Conservation (phyloP, 1,284 basidiomycete species). For the Microbotryum intermedium region DNA sequence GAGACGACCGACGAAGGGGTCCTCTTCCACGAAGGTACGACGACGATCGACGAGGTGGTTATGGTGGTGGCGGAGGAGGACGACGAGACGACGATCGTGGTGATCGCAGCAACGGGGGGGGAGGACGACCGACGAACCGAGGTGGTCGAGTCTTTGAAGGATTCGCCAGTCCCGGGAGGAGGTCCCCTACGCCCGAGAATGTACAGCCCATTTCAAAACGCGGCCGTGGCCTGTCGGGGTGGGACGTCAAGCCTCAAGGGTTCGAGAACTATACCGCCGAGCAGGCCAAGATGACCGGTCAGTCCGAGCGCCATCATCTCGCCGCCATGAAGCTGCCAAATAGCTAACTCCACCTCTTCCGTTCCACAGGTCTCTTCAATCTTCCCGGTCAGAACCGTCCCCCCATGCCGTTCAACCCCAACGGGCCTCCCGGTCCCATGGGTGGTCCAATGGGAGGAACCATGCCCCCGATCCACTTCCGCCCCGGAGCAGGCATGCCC, state of each 20-base stretch:
- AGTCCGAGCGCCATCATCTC: slow-evolving; percentile 28
- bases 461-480: slow-evolving; percentile 33
- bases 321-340: background rate
- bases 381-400: slow-evolving; percentile 83
- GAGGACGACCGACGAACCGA: slow-evolving; percentile 41
- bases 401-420: slow-evolving; percentile 63
- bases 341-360: background rate
- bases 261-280: slow-evolving; percentile 90
- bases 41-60: slow-evolving; percentile 35
- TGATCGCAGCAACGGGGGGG: slow-evolving; percentile 37
- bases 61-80: slow-evolving; percentile 42
- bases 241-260: slow-evolving; percentile 91
- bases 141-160: slow-evolving; percentile 44
- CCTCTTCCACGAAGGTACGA: slow-evolving; percentile 36
- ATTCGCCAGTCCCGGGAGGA: slow-evolving; percentile 55
- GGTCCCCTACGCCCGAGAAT: slow-evolving; percentile 85
- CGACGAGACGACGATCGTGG: slow-evolving; percentile 41
- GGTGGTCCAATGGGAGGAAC: slow-evolving; percentile 37
- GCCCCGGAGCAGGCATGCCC: slow-evolving; percentile 16
- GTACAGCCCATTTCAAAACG: slow-evolving; percentile 74
- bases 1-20: slow-evolving; percentile 3
- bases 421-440: slow-evolving; percentile 36
- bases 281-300: slow-evolving; percentile 94
- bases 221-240: slow-evolving; percentile 76
- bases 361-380: slow-evolving; percentile 69